A percentile compares a stretch with the other conserved stretches of the same genome.
These are phyloP conservation scores for Corynascus novoguineensis DNA, from an alignment of 495 filamentous ascomycete species.

Conservation along the genomic window DNA sequence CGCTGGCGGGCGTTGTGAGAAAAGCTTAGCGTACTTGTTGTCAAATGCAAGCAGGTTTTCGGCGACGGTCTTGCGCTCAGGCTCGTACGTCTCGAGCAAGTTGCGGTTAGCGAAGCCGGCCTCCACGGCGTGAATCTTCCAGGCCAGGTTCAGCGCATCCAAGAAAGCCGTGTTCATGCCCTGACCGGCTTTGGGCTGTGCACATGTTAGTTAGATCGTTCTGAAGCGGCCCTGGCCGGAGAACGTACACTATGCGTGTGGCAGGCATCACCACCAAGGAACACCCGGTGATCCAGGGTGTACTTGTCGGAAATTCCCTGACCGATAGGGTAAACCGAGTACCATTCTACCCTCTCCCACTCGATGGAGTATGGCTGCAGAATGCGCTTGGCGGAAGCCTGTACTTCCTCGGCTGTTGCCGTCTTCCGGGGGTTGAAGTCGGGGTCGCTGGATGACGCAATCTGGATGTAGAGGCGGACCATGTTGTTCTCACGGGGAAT, in stretches of 20 bases:
- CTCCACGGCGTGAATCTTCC: slow-evolving; percentile 74
- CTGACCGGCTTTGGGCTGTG: slow-evolving; percentile 70
- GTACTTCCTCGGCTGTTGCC: slow-evolving; percentile 61
- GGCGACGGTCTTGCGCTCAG: slow-evolving; percentile 64
- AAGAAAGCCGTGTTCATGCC: slow-evolving; percentile 84
- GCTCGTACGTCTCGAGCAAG: slow-evolving; percentile 65
- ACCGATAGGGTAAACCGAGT: slow-evolving; percentile 64
- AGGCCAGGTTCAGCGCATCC: slow-evolving; percentile 75
- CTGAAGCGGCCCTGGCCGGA: not conserved
- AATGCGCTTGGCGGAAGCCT: slow-evolving; percentile 58
- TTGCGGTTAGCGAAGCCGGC: slow-evolving; percentile 52
- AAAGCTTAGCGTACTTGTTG: slow-evolving; percentile 62
- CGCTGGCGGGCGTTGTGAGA: slow-evolving; percentile 53
- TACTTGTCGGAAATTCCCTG: slow-evolving; percentile 67
- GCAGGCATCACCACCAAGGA: slow-evolving; percentile 74
- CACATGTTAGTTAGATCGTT: not conserved
- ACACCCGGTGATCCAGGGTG: slow-evolving; percentile 61
- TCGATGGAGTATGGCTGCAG: slow-evolving; percentile 62
- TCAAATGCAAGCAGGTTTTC: slow-evolving; percentile 70
- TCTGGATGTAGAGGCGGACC: slow-evolving; percentile 71
- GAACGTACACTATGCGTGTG: slow-evolving; percentile 68
- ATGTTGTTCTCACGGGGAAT: slow-evolving; percentile 71
- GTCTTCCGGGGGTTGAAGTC: slow-evolving; percentile 57
- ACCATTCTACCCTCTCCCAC: slow-evolving; percentile 67
- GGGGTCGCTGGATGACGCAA: slow-evolving; percentile 59